Conservation (phyloP, 257 asterid species). For the Ilex asprella region DNA sequence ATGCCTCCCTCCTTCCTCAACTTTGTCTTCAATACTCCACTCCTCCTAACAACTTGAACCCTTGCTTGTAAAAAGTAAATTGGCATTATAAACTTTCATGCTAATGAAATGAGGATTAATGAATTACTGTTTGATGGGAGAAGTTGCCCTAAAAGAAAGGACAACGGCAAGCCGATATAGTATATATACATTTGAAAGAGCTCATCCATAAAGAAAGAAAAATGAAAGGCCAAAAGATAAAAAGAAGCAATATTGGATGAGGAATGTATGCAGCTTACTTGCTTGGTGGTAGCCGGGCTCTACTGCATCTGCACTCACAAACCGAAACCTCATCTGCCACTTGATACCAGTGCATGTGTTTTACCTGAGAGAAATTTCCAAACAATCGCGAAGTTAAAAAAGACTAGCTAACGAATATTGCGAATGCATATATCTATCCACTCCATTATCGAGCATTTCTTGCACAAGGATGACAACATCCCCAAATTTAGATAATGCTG, state of each 20-base stretch:
- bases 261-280: conserved; percentile 42
- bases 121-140: too few species aligned
- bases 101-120: not conserved
- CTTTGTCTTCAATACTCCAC: not conserved
- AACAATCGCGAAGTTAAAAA: conserved; percentile 3
- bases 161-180: too few species aligned
- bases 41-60: not conserved
- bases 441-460: not conserved
- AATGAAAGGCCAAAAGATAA: not conserved
- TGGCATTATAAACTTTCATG: not conserved
- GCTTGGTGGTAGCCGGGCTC: conserved; percentile 91
- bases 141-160: too few species aligned
- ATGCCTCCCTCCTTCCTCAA: not conserved
- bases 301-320: conserved; percentile 93
- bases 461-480: not conserved
- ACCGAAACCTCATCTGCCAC: conserved; percentile 66
- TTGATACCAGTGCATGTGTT: conserved; percentile 92
- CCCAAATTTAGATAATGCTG: not conserved
- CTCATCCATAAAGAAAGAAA: not conserved
- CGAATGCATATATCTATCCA: conserved; percentile 2
- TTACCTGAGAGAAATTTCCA: conserved; percentile 54
- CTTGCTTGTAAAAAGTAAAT: not conserved
- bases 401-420: not conserved
- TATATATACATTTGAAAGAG: too few species aligned
- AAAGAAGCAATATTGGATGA: conserved; percentile 12